Base-by-base conservation (phyloP, 768 basidiomycete genomes). In the Mycena galericulata region DNA sequence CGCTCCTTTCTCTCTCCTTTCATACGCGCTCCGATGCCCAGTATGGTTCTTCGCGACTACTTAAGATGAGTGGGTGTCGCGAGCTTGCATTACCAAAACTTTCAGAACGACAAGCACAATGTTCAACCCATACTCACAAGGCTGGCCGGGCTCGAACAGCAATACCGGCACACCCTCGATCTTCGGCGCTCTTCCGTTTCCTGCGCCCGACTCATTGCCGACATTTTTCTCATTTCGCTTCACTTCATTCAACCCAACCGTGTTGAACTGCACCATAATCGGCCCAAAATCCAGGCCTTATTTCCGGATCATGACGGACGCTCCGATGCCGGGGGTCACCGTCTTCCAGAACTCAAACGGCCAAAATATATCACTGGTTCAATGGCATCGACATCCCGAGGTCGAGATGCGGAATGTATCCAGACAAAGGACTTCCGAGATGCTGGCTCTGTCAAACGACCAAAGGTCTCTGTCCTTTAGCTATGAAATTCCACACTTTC, bases 401-500 rank as follows among this genome's bases (percentile, higher is more conserved):
- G 68, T 86, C 63, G 84, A 86, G 62, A 75, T 81, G 29, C 79
- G 76, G 15, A 75, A 76, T 7, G 64, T 81, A 17, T 70, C 79
- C 2, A 78, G 78, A 65, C 82, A 82, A 70, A 67, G 70, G 41
- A 78, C 77, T n/a, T 77, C 76, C 1, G 78, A 81, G 18, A 85
- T 85, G 85, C 70, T 86, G 9, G 71, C 71, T 4, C 73, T 86
- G 32, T 77, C 84, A 0, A 51, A 78, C 0, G 83, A 84, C 58
- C 76, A 72, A 68, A 79, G 78, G 85, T 84, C 3, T 15, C 68
- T 59, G 15, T 50, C 45, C 8, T 29, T 49, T 45, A 18, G 18
- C 18, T n/a, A n/a, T n/a, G 55, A 2, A 11, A 11, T 3, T 24
- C 4, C 8, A 40, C 4, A 36, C 22, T 40, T 30, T 54, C 20